Evolutionary conservation across 352 stramenopile species (phyloP).

Genomic region (Phytophthora sojae): DNA sequence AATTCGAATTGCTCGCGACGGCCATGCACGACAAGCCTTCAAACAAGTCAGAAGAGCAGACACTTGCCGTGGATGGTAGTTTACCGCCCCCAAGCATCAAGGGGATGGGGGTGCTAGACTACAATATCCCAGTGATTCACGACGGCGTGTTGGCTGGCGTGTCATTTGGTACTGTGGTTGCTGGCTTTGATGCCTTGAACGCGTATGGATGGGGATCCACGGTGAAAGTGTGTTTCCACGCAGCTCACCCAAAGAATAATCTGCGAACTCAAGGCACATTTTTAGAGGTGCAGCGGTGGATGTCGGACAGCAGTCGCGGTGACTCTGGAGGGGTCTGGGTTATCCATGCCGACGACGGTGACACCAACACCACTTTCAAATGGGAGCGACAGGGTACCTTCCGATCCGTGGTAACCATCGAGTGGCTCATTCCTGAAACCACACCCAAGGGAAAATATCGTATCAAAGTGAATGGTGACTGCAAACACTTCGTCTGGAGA

Average conservation of each 20-base stretch:
- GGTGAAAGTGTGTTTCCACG: constrained; percentile 71
- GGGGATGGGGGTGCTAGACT: constrained; percentile 72
- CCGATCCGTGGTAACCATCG: constrained; percentile 70
- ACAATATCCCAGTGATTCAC: constrained; percentile 80
- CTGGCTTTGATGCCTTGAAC: constrained; percentile 46
- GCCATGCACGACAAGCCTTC: constrained; percentile 32
- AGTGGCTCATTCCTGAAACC: constrained; percentile 66
- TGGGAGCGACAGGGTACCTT: constrained; percentile 80
- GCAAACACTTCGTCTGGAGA: constrained; percentile 69
- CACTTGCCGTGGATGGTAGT: constrained; percentile 1
- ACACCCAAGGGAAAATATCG: constrained; percentile 67
- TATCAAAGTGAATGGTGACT: constrained; percentile 84
- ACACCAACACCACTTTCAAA: constrained; percentile 77
- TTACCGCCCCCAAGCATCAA: constrained; percentile 59
- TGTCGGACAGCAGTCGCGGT: constrained; percentile 43
- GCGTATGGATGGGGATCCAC: constrained; percentile 58
- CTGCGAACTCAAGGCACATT: constrained; percentile 81
- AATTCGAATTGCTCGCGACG: constrained; percentile 74
- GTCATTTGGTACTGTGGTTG: constrained; percentile 66
- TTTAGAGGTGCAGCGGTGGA: constrained; percentile 78
- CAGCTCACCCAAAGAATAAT: constrained; percentile 86
- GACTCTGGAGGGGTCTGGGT: constrained; percentile 66
- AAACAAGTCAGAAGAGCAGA: constrained; percentile 5
- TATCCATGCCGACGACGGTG: constrained; percentile 75
- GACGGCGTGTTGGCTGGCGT: constrained; percentile 56